Conservation (phyloP, 805 yeast genomes). For the Peterozyma toletana region DNA sequence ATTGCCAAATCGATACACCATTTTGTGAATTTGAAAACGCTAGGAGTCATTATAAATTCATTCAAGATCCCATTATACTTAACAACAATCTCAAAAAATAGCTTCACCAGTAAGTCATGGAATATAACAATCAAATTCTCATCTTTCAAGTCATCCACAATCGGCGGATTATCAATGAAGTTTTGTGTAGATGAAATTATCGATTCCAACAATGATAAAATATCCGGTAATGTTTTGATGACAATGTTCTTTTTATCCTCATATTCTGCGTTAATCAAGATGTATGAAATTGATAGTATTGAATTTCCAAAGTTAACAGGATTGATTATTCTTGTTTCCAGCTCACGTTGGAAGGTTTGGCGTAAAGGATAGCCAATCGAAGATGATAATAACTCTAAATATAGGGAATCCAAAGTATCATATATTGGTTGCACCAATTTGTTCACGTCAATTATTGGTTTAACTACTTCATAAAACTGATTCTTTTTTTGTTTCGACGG, state of each 20-base stretch:
- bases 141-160: conserved; percentile 10
- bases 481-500: neutral
- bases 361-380: conserved; percentile 29
- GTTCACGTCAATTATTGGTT: conserved; percentile 1
- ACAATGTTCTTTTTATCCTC: conserved; percentile 57
- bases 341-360: conserved; percentile 38
- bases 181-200: conserved; percentile 49
- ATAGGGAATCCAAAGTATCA: conserved; percentile 1
- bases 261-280: conserved; percentile 51
- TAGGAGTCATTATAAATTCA: conserved; percentile 55
- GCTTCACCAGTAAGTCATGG: conserved; percentile 58
- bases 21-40: conserved; percentile 61
- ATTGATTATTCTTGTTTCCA: conserved; percentile 53
- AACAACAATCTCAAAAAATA: conserved; percentile 58
- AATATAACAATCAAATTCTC: conserved; percentile 42
- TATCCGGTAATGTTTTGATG: conserved; percentile 48
- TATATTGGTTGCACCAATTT: conserved; percentile 2
- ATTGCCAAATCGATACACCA: conserved; percentile 65
- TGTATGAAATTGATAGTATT: conserved; percentile 50
- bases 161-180: conserved; percentile 31
- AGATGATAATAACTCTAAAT: conserved; percentile 21
- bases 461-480: neutral
- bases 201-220: conserved; percentile 50
- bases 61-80: conserved; percentile 56
- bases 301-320: conserved; percentile 57